A percentile compares a stretch with the other conserved stretches of the same genome.
These are phyloP conservation scores for Tetragonia tetragonoides DNA, from an alignment of 148 eudicot genomes.

Conservation along the genomic window DNA sequence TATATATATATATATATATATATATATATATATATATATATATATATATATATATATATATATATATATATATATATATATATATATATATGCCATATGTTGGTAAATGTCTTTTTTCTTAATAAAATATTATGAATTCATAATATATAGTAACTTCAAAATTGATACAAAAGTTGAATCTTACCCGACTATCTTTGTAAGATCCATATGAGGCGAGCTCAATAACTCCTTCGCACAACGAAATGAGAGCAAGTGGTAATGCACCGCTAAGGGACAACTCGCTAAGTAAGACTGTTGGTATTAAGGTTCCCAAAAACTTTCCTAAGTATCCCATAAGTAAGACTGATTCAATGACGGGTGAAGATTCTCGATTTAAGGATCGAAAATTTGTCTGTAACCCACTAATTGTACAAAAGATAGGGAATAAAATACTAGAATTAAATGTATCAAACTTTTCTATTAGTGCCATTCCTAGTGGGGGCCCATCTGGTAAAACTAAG, in stretches of 20 bases:
- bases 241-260: conserved; percentile 19
- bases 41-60: too few species aligned
- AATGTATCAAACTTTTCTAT: conserved; percentile 27
- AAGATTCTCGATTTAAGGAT: not conserved
- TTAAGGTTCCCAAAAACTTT: conserved; percentile 22
- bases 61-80: too few species aligned
- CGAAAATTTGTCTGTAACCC: conserved; percentile 25
- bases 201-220: conserved; percentile 25
- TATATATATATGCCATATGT: too few species aligned
- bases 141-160: not conserved
- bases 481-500: conserved; percentile 31
- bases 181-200: conserved; percentile 30
- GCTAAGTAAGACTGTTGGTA: conserved; percentile 8
- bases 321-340: conserved; percentile 25
- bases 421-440: conserved; percentile 21
- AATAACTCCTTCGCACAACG: conserved; percentile 25
- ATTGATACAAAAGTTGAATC: not conserved
- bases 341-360: conserved; percentile 8
- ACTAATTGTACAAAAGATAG: conserved; percentile 24
- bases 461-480: conserved; percentile 28
- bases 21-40: too few species aligned
- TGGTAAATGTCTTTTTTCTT: too few species aligned
- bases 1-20: too few species aligned
- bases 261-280: conserved; percentile 13
- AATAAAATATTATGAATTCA: too few species aligned